Base-by-base conservation (phyloP, 805 yeast genomes). In the Saccharomyces jurei region DNA sequence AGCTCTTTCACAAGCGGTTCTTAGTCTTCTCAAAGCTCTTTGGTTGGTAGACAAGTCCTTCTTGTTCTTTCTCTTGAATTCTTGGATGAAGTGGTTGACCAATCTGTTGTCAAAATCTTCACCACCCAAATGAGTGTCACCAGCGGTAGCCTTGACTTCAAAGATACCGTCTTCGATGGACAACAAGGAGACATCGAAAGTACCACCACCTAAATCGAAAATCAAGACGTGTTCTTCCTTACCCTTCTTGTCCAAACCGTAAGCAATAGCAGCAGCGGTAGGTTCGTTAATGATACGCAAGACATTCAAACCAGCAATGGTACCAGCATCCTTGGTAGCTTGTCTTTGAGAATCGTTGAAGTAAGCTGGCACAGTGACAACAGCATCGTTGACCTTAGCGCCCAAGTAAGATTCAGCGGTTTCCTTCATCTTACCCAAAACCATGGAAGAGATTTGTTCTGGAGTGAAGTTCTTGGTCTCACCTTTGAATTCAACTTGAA, bases 1-100 rank as follows among this genome's bases (percentile, higher is more conserved):
- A 62, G 98, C 98, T 78, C 98, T 87, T 82, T 91, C 98, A 80
- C 96, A 90, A 67, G 97, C 97, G 65, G 97, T 91, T 84, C 97
- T 87, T 76, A 91, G 83, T 85, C 97, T 89, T 83, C 98, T 89
- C 74, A 92, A 81, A 61, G 98, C 95, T 82, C 98, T 89, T 81
- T 90, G 96, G 85, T 91, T 90, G 67, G 82, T 64, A 53, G 96
- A 82, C 63, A 92, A 77, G 74, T 92, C 98, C 82, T 89, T 89
- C 86, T 89, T 89, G 85, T 88, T 82, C 84, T 92, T 91, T 81
- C 97, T 85, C 89, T 92, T 91, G 86, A 91, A 92, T 79, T 92
- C 97, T 72, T 82, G 84, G 64, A 86, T 88, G 74, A 91, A 91
- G 82, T 84, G 92, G 81, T 81, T 89, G 63, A 91, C 97, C 72